A percentile compares a stretch with the other conserved stretches of the same genome.
Conservation (phyloP, 805 yeast genomes). For the Lipomyces lipofer region DNA sequence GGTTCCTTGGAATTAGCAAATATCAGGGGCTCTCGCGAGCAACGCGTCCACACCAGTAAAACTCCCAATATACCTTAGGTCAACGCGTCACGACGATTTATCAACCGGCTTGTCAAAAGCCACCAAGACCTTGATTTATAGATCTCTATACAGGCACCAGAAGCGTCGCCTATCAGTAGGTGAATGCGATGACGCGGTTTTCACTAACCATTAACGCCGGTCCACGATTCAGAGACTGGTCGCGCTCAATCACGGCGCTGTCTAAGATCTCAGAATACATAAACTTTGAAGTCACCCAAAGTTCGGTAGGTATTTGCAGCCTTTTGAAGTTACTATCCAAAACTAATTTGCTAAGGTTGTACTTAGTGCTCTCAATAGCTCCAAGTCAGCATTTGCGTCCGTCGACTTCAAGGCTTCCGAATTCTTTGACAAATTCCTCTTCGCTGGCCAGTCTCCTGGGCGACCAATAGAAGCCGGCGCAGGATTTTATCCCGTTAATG, state of each 20-base stretch:
- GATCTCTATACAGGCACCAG: too few relatives aligned
- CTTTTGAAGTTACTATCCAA: background rate
- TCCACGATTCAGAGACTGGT: slow-evolving; percentile 22
- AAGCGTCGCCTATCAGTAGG: too few relatives aligned
- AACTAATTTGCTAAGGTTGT: background rate
- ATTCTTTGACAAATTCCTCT: slow-evolving; percentile 12
- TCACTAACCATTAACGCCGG: slow-evolving; percentile 21
- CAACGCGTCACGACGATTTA: too few relatives aligned
- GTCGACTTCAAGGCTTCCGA: slow-evolving; percentile 7
- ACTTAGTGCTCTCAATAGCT: background rate
- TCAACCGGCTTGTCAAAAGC: too few relatives aligned
- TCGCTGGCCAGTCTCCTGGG: slow-evolving; percentile 2
- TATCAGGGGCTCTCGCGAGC: too few relatives aligned
- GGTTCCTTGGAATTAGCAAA: too few relatives aligned
- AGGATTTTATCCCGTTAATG: slow-evolving; percentile 2
- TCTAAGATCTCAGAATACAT: slow-evolving; percentile 20
- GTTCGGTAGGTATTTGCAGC: slow-evolving; percentile 5
- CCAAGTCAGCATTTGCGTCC: slow-evolving; percentile 20
- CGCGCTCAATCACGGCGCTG: slow-evolving; percentile 23
- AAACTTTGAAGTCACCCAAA: slow-evolving; percentile 11
- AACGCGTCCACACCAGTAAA: too few relatives aligned
- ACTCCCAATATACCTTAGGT: too few relatives aligned
- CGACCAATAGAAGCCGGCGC: background rate
- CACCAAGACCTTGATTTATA: too few relatives aligned
- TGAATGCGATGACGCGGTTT: slow-evolving; percentile 22